These are phyloP conservation scores for Saccharomycopsis synnaedendra DNA, from an alignment of 805 yeast species.

Conservation along the genomic window DNA sequence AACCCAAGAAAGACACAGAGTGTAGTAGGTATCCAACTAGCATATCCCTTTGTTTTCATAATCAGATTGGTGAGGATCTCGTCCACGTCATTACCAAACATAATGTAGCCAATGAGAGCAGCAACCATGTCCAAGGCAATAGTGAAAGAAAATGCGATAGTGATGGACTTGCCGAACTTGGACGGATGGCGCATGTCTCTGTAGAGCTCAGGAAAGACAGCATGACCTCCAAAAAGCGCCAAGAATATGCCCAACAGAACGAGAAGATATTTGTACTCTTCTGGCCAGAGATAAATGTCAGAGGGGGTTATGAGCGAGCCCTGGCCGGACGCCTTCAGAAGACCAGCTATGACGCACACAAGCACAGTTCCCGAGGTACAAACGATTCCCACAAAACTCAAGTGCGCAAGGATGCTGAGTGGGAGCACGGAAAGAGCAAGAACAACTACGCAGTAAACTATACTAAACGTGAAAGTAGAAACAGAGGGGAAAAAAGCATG, in stretches of 20 bases:
- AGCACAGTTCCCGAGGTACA: conserved; percentile 40
- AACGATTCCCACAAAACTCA: conserved; percentile 45
- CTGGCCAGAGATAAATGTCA: conserved; percentile 31
- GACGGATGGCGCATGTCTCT: conserved; percentile 65
- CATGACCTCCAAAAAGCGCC: conserved; percentile 83
- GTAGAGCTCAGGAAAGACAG: conserved; percentile 67
- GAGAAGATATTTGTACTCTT: conserved; percentile 26
- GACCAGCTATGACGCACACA: conserved; percentile 38
- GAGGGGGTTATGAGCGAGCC: conserved; percentile 42
- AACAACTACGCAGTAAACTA: conserved; percentile 26
- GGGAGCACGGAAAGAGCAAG: conserved; percentile 44
- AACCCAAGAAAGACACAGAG: conserved; percentile 38
- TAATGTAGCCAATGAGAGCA: conserved; percentile 58
- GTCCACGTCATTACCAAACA: conserved; percentile 62
- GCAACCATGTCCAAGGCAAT: conserved; percentile 46
- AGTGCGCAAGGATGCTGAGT: conserved; percentile 39
- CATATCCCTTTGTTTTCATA: conserved; percentile 56
- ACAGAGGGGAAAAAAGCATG: conserved; percentile 33
- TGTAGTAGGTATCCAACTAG: conserved; percentile 36
- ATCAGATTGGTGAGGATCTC: conserved; percentile 76
- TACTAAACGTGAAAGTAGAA: conserved; percentile 30
- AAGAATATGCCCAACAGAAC: conserved; percentile 52
- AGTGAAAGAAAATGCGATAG: conserved; percentile 46
- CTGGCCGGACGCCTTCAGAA: conserved; percentile 29
- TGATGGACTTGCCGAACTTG: conserved; percentile 42